These are phyloP conservation scores for Calonectria pseudoreteaudii DNA, from an alignment of 2,329 filamentous ascomycete genomes.

Conservation along the genomic window DNA sequence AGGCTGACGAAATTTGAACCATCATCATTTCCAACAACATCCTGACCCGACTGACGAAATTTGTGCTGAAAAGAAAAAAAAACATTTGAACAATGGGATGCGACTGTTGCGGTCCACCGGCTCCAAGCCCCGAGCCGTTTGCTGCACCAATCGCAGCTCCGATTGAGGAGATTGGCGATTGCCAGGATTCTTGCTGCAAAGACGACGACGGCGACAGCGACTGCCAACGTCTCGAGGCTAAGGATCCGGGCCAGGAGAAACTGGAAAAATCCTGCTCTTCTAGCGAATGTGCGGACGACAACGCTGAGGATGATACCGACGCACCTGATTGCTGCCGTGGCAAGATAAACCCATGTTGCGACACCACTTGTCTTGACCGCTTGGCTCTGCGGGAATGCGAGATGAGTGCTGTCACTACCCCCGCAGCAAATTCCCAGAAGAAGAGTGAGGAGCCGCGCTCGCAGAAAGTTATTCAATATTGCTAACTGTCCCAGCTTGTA, in stretches of 20 bases:
- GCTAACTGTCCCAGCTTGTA: conserved; percentile 24
- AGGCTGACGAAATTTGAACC: too few species aligned
- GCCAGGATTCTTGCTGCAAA: neutral
- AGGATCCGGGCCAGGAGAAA: neutral
- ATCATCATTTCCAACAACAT: neutral
- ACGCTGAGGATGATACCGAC: neutral
- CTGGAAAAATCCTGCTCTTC: conserved; percentile 16
- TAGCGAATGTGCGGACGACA: neutral
- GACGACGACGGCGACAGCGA: neutral
- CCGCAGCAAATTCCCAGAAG: neutral
- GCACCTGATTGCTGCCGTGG: conserved; percentile 9
- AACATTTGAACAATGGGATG: conserved; percentile 8
- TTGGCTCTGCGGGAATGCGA: conserved; percentile 13
- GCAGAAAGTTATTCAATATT: neutral
- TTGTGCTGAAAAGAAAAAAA: neutral
- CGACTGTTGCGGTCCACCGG: conserved; percentile 22
- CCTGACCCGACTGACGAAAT: neutral
- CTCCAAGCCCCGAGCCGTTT: conserved; percentile 3
- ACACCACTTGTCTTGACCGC: conserved; percentile 7
- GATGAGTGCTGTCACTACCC: neutral
- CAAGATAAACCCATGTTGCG: neutral
- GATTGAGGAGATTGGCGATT: too few species aligned
- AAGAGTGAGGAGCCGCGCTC: neutral
- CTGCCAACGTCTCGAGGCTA: too few species aligned
- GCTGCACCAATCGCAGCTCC: neutral